Conservation (phyloP, 495 filamentous ascomycete genomes). For the Xylaria flabelliformis region DNA sequence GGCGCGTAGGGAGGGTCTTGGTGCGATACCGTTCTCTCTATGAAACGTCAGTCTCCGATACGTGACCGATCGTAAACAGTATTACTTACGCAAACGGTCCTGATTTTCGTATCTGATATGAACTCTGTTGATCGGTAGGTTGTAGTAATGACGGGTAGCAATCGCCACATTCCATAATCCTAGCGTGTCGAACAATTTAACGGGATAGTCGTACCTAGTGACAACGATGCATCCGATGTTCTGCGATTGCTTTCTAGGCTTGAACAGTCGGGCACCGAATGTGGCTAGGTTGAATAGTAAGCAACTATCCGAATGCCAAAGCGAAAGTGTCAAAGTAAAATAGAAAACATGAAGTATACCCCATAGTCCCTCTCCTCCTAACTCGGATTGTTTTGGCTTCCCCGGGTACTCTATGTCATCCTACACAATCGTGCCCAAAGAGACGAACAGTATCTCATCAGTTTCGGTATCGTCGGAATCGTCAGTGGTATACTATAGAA, state of each 20-base stretch:
- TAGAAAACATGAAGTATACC: neutral
- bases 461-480: too few species aligned
- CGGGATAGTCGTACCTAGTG: neutral
- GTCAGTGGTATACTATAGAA: too few species aligned
- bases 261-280: conserved; percentile 20
- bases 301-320: neutral
- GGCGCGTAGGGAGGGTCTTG: neutral
- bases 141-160: neutral
- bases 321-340: neutral
- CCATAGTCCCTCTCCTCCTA: conserved; percentile 11
- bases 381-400: too few species aligned
- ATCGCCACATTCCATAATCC: neutral
- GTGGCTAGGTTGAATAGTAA: conserved; percentile 15
- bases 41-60: neutral
- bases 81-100: neutral
- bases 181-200: neutral
- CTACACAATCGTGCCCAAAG: neutral
- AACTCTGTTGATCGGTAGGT: neutral
- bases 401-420: conserved; percentile 8
- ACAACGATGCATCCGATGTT: neutral
- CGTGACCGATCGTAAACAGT: neutral
- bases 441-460: neutral
- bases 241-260: neutral
- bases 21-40: neutral
- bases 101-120: neutral